A percentile compares a stretch with the other conserved stretches of the same genome.
phyloP scores from a whole-genome alignment of 257 asterid genomes.

The Rubia yunnanensis region DNA sequence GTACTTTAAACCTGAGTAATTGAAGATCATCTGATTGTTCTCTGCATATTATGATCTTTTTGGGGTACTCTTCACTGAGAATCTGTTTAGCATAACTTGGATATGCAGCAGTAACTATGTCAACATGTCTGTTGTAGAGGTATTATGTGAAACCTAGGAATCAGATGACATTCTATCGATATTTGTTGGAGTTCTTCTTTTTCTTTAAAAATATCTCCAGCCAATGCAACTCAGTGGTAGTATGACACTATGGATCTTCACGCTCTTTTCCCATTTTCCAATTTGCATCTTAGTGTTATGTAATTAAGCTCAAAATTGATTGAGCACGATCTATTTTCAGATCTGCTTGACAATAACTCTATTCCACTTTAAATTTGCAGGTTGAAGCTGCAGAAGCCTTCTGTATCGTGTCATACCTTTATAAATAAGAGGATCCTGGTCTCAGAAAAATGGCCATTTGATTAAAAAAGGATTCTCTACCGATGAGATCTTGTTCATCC shows the following conservation, averaged over 20 bases:
- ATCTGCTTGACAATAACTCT: neutral
- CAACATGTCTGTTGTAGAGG: neutral
- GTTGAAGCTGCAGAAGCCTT: conserved; percentile 80
- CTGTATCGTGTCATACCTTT: conserved; percentile 77
- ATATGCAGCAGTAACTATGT: neutral
- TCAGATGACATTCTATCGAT: neutral
- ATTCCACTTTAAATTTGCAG: conserved; percentile 23
- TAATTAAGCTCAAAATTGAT: neutral
- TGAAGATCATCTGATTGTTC: neutral
- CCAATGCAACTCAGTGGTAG: neutral
- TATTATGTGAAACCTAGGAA: neutral
- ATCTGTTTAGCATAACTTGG: neutral
- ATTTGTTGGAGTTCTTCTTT: too few relatives aligned
- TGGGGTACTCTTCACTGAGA: neutral
- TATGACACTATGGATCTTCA: neutral
- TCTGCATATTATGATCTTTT: neutral
- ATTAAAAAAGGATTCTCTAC: conserved; percentile 41
- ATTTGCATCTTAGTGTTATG: neutral
- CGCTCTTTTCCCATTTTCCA: neutral
- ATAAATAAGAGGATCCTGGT: conserved; percentile 76
- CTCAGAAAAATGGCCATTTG: conserved; percentile 91
- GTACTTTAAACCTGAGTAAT: neutral
- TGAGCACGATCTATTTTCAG: neutral
- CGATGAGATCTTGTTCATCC: conserved; percentile 52
- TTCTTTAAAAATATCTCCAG: neutral